Conservation (phyloP, 768 basidiomycete genomes). For the Phallus indusiatus region DNA sequence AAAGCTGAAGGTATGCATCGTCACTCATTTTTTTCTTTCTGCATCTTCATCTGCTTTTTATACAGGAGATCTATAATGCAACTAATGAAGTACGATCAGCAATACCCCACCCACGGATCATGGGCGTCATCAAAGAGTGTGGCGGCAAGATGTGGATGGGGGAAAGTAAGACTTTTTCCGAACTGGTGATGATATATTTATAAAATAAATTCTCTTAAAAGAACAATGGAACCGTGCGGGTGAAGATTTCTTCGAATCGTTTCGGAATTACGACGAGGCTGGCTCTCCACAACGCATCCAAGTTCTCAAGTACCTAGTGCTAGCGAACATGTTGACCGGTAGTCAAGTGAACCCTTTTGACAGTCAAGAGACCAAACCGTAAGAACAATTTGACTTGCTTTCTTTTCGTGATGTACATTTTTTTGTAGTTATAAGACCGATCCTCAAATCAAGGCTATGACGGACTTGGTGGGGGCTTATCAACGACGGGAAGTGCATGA, state of each 20-base stretch:
- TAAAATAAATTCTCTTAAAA: constrained; percentile 21
- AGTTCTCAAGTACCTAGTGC: constrained; percentile 61
- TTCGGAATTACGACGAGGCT: constrained; percentile 97
- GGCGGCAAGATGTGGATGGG: constrained; percentile 99
- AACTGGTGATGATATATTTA: background rate
- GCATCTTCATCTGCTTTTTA: background rate
- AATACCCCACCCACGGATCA: constrained; percentile 95
- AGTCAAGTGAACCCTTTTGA: constrained; percentile 99
- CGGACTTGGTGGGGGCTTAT: constrained; percentile 92
- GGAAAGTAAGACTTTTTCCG: constrained; percentile 53
- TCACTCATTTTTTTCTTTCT: background rate
- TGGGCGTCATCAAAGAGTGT: constrained; percentile 98
- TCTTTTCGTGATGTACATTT: background rate
- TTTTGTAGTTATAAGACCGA: constrained; percentile 81
- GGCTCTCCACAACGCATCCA: constrained; percentile 95
- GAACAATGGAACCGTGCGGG: constrained; percentile 96
- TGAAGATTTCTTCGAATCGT: constrained; percentile 98
- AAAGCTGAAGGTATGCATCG: constrained; percentile 69
- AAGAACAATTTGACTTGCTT: constrained; percentile 18
- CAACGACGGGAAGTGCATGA: constrained; percentile 92
- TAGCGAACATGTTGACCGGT: constrained; percentile 96
- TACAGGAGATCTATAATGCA: constrained; percentile 97
- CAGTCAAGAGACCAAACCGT: constrained; percentile 99
- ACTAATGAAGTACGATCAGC: constrained; percentile 88
- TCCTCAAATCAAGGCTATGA: constrained; percentile 97